A percentile compares a stretch with the other conserved stretches of the same genome.
Evolutionary conservation across 495 filamentous ascomycete genomes (phyloP).

Genomic region (Penicillium canescens): DNA sequence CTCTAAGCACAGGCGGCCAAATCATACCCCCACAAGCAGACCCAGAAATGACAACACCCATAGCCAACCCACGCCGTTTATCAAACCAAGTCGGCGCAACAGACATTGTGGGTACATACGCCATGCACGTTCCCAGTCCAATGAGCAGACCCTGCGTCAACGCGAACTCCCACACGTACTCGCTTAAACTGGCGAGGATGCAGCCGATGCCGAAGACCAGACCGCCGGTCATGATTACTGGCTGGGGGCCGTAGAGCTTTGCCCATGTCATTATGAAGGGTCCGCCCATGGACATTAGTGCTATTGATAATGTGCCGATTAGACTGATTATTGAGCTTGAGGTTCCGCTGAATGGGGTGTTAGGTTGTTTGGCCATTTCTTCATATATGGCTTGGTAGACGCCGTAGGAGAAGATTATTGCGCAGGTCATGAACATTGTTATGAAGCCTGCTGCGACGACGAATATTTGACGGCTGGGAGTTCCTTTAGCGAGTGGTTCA

Average conservation of each 20-base stretch:
- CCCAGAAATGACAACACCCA: constrained; percentile 55
- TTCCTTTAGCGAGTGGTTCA: neutral
- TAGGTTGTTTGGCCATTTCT: constrained; percentile 30
- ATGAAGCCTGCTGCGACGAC: constrained; percentile 34
- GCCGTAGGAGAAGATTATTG: constrained; percentile 45
- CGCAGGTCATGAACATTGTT: constrained; percentile 44
- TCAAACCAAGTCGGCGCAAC: constrained; percentile 57
- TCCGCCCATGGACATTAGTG: constrained; percentile 47
- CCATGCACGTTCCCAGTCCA: constrained; percentile 48
- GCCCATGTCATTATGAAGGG: constrained; percentile 41
- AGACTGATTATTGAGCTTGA: constrained; percentile 41
- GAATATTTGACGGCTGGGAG: constrained; percentile 16
- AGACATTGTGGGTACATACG: constrained; percentile 54
- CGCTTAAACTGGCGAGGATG: constrained; percentile 58
- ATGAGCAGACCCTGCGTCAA: constrained; percentile 59
- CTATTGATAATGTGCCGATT: constrained; percentile 44
- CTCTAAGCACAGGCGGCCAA: constrained; percentile 45
- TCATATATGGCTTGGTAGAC: constrained; percentile 49
- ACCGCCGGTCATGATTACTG: constrained; percentile 34
- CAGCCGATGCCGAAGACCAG: constrained; percentile 36
- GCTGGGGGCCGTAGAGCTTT: constrained; percentile 39
- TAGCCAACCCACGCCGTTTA: constrained; percentile 52
- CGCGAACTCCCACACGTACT: constrained; percentile 58
- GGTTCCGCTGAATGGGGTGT: constrained; percentile 38
- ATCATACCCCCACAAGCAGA: constrained; percentile 57